Base-by-base conservation (phyloP, 2,329 filamentous ascomycete species). In the Akanthomyces dipterigenus region DNA sequence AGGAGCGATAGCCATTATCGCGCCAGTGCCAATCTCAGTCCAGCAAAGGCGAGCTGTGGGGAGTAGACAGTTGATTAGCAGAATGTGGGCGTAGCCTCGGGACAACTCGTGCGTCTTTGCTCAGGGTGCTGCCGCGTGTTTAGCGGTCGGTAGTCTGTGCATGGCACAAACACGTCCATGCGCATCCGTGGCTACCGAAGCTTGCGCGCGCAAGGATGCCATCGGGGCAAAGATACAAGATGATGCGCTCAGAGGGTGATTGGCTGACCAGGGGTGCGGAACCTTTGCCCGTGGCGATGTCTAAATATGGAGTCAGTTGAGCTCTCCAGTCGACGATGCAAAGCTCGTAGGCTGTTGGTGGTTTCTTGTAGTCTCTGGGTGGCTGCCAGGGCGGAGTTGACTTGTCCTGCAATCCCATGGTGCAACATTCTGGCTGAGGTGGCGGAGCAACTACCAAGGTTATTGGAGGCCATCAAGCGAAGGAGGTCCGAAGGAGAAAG, bases 391-490 rank as follows among this genome's bases (percentile, higher is more conserved):
- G 54, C 54, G 54, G 54, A 56, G 54, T 56, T 55, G 53, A 42
- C 54, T 56, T 36, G 40, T 45, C 53, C 53, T 43, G 26, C 53
- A 55, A 55, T 55, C 53, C 53, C 40, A 40, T 40, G 46, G 12
- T 55, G 53, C 40, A 56, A 18, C 40, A 31, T 14, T 31, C n/a
- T 24, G 34, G 34, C 53, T 2, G 24, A 22, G 51, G 14, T 18
- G 53, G 54, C 54, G 54, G 28, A 56, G 54, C n/a, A 48, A 20
- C n/a, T 38, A 16, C 54, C 20, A n/a, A 46, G 11, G 28, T 31
- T 24, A 48, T 74, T 71, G 57, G 65, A 65, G 34, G 68, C 64
- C 20, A 42, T 51, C 64, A 69, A 42, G 64, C 65, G 28, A 67
- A 68, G n/a, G 24, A 54, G 54, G 26, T 45, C n/a, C 43, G n/a